phyloP scores from a whole-genome alignment of 176 grass and related monocot species.

The barley (Hordeum vulgare) region DNA sequence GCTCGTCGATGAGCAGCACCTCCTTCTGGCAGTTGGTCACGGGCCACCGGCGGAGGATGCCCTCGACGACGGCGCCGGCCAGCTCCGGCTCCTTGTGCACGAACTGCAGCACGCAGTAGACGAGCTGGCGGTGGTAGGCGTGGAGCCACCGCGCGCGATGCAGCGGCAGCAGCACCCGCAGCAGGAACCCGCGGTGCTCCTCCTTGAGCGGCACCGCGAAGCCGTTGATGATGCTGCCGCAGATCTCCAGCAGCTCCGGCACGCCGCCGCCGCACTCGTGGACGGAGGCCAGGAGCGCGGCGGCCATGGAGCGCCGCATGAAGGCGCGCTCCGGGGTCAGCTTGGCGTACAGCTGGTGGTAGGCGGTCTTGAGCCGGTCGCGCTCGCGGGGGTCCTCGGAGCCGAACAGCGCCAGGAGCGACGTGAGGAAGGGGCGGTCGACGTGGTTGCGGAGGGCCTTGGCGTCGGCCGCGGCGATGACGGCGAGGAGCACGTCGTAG shows the following conservation, averaged over 20 bases:
- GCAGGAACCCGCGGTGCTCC: constrained; percentile 66
- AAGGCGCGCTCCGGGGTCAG: constrained; percentile 60
- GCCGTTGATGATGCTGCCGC: constrained; percentile 85
- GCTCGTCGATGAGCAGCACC: constrained; percentile 78
- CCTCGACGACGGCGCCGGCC: constrained; percentile 31
- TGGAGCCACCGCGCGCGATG: constrained; percentile 43
- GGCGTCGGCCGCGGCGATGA: constrained; percentile 21
- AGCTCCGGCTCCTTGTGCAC: constrained; percentile 49
- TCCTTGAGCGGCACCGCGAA: constrained; percentile 84
- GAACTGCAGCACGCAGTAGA: constrained; percentile 78
- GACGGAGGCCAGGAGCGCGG: constrained; percentile 30
- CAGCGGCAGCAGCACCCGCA: constrained; percentile 70
- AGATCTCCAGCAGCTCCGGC: constrained; percentile 82
- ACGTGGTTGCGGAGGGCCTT: constrained; percentile 44
- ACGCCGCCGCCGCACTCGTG: constrained; percentile 42
- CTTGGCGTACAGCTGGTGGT: constrained; percentile 79
- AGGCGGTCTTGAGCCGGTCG: constrained; percentile 55
- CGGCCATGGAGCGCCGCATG: constrained; percentile 66
- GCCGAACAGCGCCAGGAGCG: constrained; percentile 42
- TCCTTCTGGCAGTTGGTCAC: constrained; percentile 80
- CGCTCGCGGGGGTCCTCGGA: constrained; percentile 90
- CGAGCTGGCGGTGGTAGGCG: constrained; percentile 69
- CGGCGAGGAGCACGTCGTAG: constrained; percentile 57
- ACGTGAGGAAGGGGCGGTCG: constrained; percentile 51
- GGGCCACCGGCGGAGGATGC: constrained; percentile 61